A percentile compares a stretch with the other conserved stretches of the same genome.
Evolutionary conservation across 73 alveolate genomes (phyloP).

Genomic region (Paramecium pentaurelia): DNA sequence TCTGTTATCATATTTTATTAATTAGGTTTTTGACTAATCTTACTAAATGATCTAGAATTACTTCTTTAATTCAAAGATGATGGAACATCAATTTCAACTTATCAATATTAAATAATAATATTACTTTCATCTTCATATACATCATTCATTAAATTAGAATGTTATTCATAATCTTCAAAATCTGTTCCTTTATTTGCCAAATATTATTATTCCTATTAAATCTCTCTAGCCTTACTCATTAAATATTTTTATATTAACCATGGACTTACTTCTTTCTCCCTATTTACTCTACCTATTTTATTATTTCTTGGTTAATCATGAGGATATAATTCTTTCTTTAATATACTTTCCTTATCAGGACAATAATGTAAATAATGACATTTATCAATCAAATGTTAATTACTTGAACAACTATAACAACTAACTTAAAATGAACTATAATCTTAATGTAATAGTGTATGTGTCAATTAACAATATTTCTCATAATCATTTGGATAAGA

Average conservation of each 20-base stretch:
- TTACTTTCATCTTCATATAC: background rate
- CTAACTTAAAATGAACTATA: slow-evolving; percentile 30
- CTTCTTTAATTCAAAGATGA: background rate
- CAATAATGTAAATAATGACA: slow-evolving; percentile 34
- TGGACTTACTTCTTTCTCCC: background rate
- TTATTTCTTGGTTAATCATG: background rate
- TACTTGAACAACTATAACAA: slow-evolving; percentile 78
- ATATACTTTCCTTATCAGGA: slow-evolving; percentile 6
- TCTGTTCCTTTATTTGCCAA: background rate
- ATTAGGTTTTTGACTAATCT: background rate
- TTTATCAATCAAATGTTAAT: slow-evolving; percentile 65
- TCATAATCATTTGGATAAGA: slow-evolving; percentile 70
- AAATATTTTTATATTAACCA: background rate
- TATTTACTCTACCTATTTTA: background rate
- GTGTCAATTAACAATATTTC: slow-evolving; percentile 50
- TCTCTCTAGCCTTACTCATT: background rate
- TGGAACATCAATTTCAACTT: background rate
- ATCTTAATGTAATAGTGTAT: slow-evolving; percentile 55
- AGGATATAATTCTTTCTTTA: slow-evolving; percentile 11
- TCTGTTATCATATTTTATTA: background rate
- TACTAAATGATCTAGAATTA: background rate
- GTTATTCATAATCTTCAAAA: background rate
- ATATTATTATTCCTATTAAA: background rate
- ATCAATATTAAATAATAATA: background rate
- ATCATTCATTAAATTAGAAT: background rate